These are phyloP conservation scores for Magnolia kwangsiensis DNA, from an alignment of 164 flowering plant genomes.

Conservation along the genomic window DNA sequence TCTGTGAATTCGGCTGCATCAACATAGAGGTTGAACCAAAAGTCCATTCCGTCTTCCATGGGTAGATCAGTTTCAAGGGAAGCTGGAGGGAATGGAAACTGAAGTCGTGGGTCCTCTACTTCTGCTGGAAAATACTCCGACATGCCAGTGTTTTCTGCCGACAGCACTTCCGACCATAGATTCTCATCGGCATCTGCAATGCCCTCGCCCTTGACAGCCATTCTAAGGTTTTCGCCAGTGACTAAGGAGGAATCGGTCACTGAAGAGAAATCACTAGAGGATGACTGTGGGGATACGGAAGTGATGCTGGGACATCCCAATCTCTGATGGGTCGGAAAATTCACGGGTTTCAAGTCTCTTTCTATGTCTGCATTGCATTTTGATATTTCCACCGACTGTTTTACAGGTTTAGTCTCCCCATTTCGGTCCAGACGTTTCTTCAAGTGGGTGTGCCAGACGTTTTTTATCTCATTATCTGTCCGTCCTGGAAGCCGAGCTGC, in stretches of 20 bases:
- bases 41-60: neutral
- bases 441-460: conserved; percentile 59
- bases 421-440: conserved; percentile 37
- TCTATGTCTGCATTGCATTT: neutral
- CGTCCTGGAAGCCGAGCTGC: conserved; percentile 55
- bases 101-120: neutral
- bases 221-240: neutral
- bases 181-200: neutral
- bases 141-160: neutral
- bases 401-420: neutral
- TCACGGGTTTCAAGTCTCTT: neutral
- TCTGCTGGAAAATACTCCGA: neutral
- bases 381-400: neutral
- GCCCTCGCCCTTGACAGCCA: neutral
- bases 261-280: neutral
- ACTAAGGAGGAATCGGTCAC: conserved; percentile 1
- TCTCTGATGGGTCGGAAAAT: neutral
- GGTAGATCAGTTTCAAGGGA: neutral
- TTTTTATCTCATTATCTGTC: conserved; percentile 60
- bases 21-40: conserved; percentile 2
- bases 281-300: neutral
- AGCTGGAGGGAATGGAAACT: neutral
- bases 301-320: neutral
- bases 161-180: conserved; percentile 1
- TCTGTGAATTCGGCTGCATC: neutral